A percentile compares a stretch with the other conserved stretches of the same genome.
Conservation (phyloP, 176 grass and related monocot genomes). For the Thinopyrum elongatum region DNA sequence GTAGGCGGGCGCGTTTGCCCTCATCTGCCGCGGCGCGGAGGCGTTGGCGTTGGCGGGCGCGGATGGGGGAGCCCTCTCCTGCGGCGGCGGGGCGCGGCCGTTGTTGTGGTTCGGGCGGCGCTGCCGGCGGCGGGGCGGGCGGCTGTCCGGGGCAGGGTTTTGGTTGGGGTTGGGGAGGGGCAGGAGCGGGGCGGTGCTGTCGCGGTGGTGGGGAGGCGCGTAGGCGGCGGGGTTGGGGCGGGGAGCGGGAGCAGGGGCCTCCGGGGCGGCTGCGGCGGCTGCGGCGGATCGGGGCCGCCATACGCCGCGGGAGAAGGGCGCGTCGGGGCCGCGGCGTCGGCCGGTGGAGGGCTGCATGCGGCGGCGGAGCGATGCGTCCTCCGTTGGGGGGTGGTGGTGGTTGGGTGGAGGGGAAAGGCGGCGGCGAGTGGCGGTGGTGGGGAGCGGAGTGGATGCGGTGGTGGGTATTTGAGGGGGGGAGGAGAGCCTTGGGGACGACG, state of each 20-base stretch:
- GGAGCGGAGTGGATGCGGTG: not conserved
- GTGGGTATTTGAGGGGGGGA: no score
- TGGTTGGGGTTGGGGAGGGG: slow-evolving; percentile 16
- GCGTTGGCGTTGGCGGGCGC: not conserved
- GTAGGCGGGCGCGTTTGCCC: not conserved
- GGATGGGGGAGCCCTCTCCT: not conserved
- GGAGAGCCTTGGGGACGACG: no score
- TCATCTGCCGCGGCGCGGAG: no score
- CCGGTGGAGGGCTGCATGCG: slow-evolving; percentile 33
- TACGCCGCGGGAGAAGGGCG: slow-evolving; percentile 28
- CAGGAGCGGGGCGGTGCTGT: slow-evolving; percentile 1
- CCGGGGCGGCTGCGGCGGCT: no score
- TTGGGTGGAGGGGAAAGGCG: no score
- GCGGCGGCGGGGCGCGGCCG: not conserved
- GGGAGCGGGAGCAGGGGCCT: not conserved
- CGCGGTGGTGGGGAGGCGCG: slow-evolving; percentile 8
- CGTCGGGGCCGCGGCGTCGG: slow-evolving; percentile 27
- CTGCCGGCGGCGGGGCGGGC: slow-evolving; percentile 1
- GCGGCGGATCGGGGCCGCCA: slow-evolving; percentile 50
- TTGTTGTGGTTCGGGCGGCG: slow-evolving; percentile 31
- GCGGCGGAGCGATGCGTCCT: slow-evolving; percentile 15
- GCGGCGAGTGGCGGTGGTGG: not conserved
- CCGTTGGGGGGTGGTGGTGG: not conserved
- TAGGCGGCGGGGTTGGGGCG: not conserved
- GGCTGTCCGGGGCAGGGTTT: not conserved